Conservation (phyloP, 2,329 filamentous ascomycete species). For the Diaporthe sp. region DNA sequence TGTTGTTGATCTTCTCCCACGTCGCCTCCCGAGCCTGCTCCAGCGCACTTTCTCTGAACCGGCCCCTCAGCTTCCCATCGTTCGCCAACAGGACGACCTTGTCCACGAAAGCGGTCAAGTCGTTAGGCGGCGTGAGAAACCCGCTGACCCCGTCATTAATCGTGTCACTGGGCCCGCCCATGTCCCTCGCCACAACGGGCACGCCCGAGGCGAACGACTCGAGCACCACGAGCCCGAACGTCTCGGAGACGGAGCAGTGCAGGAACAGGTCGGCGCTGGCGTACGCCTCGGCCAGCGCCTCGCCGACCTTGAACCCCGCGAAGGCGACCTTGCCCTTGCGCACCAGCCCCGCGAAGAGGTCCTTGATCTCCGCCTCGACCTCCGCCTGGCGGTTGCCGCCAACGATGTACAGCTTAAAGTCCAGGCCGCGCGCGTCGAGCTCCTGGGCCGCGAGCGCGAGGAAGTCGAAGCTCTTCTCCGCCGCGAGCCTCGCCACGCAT, state of each 20-base stretch:
- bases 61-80: slow-evolving; percentile 58
- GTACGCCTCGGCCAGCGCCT: slow-evolving; percentile 74
- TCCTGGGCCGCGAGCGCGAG: slow-evolving; percentile 68
- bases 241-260: slow-evolving; percentile 80
- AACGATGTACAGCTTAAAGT: slow-evolving; percentile 76
- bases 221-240: slow-evolving; percentile 78
- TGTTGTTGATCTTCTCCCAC: slow-evolving; percentile 81
- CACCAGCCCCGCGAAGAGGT: slow-evolving; percentile 67
- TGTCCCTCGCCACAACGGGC: slow-evolving; percentile 77
- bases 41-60: slow-evolving; percentile 64
- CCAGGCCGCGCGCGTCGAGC: slow-evolving; percentile 67
- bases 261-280: slow-evolving; percentile 79
- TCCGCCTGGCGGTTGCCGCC: slow-evolving; percentile 76
- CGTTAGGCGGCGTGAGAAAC: slow-evolving; percentile 71
- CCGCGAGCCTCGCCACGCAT: slow-evolving; percentile 76
- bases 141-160: slow-evolving; percentile 72
- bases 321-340: slow-evolving; percentile 71
- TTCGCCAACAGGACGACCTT: slow-evolving; percentile 64
- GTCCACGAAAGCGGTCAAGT: slow-evolving; percentile 70
- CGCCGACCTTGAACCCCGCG: slow-evolving; percentile 74
- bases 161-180: slow-evolving; percentile 78
- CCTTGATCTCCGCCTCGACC: slow-evolving; percentile 73
- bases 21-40: slow-evolving; percentile 73
- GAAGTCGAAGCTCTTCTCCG: slow-evolving; percentile 80
- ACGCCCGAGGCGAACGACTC: slow-evolving; percentile 80